Evolutionary conservation across 2,329 filamentous ascomycete genomes (phyloP).

Genomic region (Lecanoromycetidae sp.): DNA sequence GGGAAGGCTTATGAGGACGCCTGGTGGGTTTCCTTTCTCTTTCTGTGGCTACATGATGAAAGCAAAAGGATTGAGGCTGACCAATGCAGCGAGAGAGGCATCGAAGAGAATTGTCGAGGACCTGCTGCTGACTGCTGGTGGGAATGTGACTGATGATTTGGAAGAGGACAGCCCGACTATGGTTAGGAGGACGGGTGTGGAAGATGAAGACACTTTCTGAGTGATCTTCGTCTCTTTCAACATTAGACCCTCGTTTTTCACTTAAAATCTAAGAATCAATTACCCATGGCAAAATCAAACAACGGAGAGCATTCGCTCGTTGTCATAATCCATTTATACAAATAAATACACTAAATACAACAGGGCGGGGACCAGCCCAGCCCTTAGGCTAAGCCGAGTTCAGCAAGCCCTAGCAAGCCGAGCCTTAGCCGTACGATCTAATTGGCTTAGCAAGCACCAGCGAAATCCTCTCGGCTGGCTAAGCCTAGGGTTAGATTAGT

Average conservation of each 20-base stretch:
- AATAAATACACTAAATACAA: too few species aligned
- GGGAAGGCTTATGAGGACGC: conserved; percentile 37
- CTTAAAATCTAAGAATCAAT: background rate
- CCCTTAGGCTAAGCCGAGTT: too few species aligned
- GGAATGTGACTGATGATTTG: conserved; percentile 26
- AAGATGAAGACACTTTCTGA: conserved; percentile 39
- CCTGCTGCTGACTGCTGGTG: conserved; percentile 35
- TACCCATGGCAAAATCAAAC: too few species aligned
- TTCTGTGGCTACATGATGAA: too few species aligned
- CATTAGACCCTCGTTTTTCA: background rate
- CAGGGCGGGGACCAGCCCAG: too few species aligned
- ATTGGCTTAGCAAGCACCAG: too few species aligned
- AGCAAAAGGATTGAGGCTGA: background rate
- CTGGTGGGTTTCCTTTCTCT: conserved; percentile 27
- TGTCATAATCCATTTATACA: too few species aligned
- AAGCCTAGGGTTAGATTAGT: too few species aligned
- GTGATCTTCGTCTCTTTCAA: background rate
- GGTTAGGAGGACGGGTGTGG: conserved; percentile 28
- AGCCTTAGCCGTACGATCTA: too few species aligned
- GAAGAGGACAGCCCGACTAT: conserved; percentile 31
- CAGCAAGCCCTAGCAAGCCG: too few species aligned
- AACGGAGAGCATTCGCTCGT: too few species aligned
- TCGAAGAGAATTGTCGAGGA: conserved; percentile 39
- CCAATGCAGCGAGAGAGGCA: conserved; percentile 35
- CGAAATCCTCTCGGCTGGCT: too few species aligned